phyloP scores from a whole-genome alignment of 768 basidiomycete genomes.

The Boletellus emodensis region DNA sequence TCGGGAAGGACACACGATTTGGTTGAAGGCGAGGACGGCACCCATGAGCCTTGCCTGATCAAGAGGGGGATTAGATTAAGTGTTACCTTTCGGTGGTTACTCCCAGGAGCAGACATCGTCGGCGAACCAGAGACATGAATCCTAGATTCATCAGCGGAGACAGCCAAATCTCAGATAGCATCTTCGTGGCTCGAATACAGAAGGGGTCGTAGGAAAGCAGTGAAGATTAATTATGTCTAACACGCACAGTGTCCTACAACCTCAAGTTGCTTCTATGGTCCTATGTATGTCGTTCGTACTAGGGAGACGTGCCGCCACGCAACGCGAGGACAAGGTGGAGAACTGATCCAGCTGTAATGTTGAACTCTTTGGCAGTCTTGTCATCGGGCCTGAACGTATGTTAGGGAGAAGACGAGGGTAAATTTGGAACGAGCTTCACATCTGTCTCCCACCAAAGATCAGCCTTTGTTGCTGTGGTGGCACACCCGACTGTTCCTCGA shows the following conservation, averaged over 20 bases:
- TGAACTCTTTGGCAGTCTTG: constrained; percentile 81
- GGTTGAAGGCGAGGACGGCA: constrained; percentile 39
- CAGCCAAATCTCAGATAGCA: background rate
- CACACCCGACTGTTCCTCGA: constrained; percentile 97
- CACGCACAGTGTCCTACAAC: constrained; percentile 24
- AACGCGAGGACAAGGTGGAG: constrained; percentile 94
- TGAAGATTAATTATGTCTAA: constrained; percentile 29
- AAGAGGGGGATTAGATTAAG: constrained; percentile 62
- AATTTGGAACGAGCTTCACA: constrained; percentile 50
- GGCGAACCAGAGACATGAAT: constrained; percentile 40
- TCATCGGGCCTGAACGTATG: constrained; percentile 72
- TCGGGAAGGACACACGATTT: constrained; percentile 55
- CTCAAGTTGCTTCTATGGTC: constrained; percentile 23
- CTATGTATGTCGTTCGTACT: constrained; percentile 19
- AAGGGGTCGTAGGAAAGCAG: constrained; percentile 3
- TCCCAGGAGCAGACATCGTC: constrained; percentile 82
- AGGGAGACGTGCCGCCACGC: constrained; percentile 55
- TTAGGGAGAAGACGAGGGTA: background rate
- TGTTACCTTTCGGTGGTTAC: constrained; percentile 83
- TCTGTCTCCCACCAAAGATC: constrained; percentile 89
- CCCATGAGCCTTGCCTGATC: constrained; percentile 35
- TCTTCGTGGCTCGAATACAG: background rate
- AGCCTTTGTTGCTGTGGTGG: constrained; percentile 94
- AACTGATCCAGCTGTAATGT: constrained; percentile 79
- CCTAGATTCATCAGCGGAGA: constrained; percentile 8